Evolutionary conservation across 2,329 filamentous ascomycete species (phyloP), one percentile per base, ranked within the genome.

Genomic region (Ilyonectria robusta): DNA sequence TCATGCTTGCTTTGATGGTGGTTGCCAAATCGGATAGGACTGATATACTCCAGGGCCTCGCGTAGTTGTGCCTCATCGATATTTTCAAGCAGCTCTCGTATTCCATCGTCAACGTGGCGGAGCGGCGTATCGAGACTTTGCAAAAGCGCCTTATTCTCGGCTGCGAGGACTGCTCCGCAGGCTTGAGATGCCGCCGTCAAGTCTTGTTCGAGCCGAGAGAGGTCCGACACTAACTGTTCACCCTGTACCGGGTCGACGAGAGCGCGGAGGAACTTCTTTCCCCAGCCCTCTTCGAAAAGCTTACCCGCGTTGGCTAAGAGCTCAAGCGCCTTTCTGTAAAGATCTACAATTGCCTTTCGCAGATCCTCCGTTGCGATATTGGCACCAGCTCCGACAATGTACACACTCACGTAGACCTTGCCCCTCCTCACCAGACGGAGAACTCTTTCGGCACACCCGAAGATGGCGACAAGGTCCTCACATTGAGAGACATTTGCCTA

Each of bases 51-150:
- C 26, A 47, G 13, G 3, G 35, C 46, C 13, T 21, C 35, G 6
- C 17, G 17, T 17, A 17, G 26, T 35, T 53, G 23, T 19, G 6
- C 13, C 19, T 37, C n/a, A 6, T 59, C 61, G 2, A 64, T 17
- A n/a, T 37, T 53, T 23, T 46, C 17, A 1, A 64, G 37, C 40
- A 64, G 19, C 31, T 23, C 15, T 6, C 8, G 29, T n/a, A 64
- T 55, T 4, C 26, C 13, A 9, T 47, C 4, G 35, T 64, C 47
- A 13, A 59, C 40, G 15, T 47, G 35, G 5, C 50, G 56, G 6
- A 64, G 46, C 21, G 61, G 61, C 19, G 31, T 31, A 2, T 51
- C 8, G 19, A 64, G 61, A 44, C 55, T 47, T 17, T 31, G 35
- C 4, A 64, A 35, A 10, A 64, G 35, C 6, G 21, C 46, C 23